Percentiles rank a stretch among this genome's conserved stretches.
Evolutionary conservation across 805 yeast genomes (phyloP).

Genomic region (Lachancea cidri): DNA sequence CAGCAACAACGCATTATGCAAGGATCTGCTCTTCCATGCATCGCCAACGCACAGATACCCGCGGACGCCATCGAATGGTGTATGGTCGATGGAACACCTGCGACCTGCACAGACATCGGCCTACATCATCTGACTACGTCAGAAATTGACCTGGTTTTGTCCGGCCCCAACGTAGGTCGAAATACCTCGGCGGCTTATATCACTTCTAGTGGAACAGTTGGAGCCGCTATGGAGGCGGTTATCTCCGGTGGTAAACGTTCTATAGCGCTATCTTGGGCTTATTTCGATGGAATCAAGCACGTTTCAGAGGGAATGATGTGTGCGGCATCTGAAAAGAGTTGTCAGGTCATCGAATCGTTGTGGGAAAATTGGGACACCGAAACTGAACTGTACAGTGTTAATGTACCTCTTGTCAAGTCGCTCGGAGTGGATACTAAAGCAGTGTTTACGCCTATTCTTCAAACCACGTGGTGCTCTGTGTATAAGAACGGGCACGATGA

Average conservation of each 20-base stretch:
- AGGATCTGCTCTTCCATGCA: constrained; percentile 21
- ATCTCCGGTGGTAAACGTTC: constrained; percentile 57
- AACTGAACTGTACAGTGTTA: constrained; percentile 75
- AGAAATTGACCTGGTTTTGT: constrained; percentile 73
- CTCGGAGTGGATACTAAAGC: constrained; percentile 55
- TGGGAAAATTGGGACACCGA: constrained; percentile 50
- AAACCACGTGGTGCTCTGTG: constrained; percentile 73
- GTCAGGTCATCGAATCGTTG: constrained; percentile 57
- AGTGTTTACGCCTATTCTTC: constrained; percentile 70
- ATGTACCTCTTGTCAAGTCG: constrained; percentile 65
- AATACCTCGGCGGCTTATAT: constrained; percentile 86
- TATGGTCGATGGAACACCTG: constrained; percentile 89
- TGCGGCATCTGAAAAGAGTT: constrained; percentile 65
- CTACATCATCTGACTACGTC: constrained; percentile 58
- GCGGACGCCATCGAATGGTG: constrained; percentile 68
- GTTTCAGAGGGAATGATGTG: constrained; percentile 48
- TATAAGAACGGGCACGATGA: constrained; percentile 5
- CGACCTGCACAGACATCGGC: constrained; percentile 91
- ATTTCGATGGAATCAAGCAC: constrained; percentile 42
- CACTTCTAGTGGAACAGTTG: constrained; percentile 90
- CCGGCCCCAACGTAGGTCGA: constrained; percentile 96
- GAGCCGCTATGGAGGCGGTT: constrained; percentile 94
- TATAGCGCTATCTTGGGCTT: constrained; percentile 86
- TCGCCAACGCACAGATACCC: constrained; percentile 19
- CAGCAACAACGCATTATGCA: constrained; percentile 40